These are phyloP conservation scores for Alternaria consortialis DNA, from an alignment of 2,329 filamentous ascomycete species.

Conservation along the genomic window DNA sequence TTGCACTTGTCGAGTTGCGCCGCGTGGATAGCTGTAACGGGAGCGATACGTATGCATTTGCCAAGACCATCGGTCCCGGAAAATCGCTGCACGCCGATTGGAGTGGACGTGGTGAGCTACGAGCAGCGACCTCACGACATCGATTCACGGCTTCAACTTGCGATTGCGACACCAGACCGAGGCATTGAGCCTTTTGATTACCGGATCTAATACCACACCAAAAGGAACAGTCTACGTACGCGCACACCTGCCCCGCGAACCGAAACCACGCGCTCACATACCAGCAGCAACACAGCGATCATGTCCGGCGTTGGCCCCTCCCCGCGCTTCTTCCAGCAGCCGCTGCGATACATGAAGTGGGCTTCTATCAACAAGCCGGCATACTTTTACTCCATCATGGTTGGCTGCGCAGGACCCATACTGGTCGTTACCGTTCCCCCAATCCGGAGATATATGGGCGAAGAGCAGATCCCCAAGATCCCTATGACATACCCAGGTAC, in stretches of 20 bases:
- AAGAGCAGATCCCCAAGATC: slow-evolving; percentile 71
- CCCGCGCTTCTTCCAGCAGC: slow-evolving; percentile 81
- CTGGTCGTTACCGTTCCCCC: slow-evolving; percentile 76
- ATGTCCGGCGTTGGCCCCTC: slow-evolving; percentile 64
- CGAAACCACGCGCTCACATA: slow-evolving; percentile 3
- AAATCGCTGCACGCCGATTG: slow-evolving; percentile 35
- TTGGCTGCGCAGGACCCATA: slow-evolving; percentile 78
- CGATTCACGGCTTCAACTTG: slow-evolving; percentile 6
- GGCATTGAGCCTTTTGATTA: slow-evolving; percentile 31
- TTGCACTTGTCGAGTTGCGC: slow-evolving; percentile 26
- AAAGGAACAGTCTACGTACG: slow-evolving; percentile 7
- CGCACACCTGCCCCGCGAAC: background rate
- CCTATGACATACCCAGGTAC: slow-evolving; percentile 93
- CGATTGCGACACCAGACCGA: slow-evolving; percentile 20
- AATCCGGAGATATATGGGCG: slow-evolving; percentile 74
- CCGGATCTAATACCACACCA: background rate
- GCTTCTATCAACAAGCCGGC: slow-evolving; percentile 86
- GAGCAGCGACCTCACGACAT: slow-evolving; percentile 18
- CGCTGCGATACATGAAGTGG: slow-evolving; percentile 88
- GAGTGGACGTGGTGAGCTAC: slow-evolving; percentile 15
- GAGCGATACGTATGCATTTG: slow-evolving; percentile 50
- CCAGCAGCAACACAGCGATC: slow-evolving; percentile 33
- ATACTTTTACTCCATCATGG: slow-evolving; percentile 84
- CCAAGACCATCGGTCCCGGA: slow-evolving; percentile 45
- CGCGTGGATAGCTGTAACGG: slow-evolving; percentile 28